Percentiles rank a stretch among this genome's conserved stretches.
These are phyloP conservation scores for Solanum chiquidenum DNA, from an alignment of 257 asterid species.

Conservation along the genomic window DNA sequence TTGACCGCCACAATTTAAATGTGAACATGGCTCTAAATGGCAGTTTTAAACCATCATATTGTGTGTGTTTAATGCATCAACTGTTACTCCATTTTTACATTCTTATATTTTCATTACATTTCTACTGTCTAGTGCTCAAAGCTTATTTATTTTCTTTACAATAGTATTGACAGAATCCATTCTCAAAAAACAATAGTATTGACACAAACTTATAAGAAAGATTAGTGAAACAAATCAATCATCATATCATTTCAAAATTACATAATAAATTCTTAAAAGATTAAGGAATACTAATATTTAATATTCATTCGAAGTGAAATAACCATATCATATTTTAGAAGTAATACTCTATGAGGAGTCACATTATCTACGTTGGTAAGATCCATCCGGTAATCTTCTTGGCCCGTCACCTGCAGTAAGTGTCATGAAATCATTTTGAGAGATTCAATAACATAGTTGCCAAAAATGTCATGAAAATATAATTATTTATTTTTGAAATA, in stretches of 20 bases:
- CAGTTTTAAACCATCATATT: no score
- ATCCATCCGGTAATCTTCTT: neutral
- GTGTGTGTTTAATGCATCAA: no score
- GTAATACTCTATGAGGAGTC: neutral
- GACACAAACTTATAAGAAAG: neutral
- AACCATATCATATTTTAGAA: no score
- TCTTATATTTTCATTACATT: no score
- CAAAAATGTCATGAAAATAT: neutral
- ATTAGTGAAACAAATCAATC: neutral
- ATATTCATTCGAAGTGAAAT: neutral
- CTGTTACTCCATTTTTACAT: no score
- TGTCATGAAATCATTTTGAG: neutral
- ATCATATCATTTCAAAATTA: neutral
- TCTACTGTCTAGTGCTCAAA: no score
- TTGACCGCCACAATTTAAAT: no score
- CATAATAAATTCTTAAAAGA: neutral
- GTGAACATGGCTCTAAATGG: no score
- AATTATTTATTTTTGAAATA: no score
- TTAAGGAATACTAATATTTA: neutral
- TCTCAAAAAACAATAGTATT: no score
- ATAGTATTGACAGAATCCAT: no score
- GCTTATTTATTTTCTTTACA: no score
- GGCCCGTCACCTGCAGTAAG: neutral
- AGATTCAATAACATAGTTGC: neutral
- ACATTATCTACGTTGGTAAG: neutral